Percentiles rank a stretch among this genome's conserved stretches.
Conservation (phyloP, 2,329 filamentous ascomycete species). For the Phaeoacremonium minimum region DNA sequence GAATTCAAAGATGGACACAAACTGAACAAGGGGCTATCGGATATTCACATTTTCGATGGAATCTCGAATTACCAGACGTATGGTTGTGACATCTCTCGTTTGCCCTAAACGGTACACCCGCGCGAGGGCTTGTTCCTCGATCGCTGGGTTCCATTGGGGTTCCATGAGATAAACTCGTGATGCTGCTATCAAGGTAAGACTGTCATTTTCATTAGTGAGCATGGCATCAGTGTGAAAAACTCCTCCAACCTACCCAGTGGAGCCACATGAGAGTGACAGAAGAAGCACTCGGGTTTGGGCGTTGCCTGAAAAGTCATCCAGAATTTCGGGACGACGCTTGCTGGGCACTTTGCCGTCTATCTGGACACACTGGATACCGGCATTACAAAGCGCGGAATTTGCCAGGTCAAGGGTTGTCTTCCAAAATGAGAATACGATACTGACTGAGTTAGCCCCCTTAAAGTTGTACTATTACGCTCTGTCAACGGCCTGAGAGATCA, state of each 20-base stretch:
- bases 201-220: neutral
- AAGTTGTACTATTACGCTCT: neutral
- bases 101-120: constrained; percentile 1
- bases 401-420: constrained; percentile 2
- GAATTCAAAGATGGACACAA: neutral
- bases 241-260: constrained; percentile 1
- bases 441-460: neutral
- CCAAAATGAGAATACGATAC: constrained; percentile 4
- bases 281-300: neutral
- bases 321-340: neutral
- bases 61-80: neutral
- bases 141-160: constrained; percentile 1
- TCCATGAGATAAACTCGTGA: constrained; percentile 2
- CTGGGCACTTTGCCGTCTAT: neutral
- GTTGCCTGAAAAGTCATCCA: neutral
- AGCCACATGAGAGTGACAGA: constrained; percentile 1
- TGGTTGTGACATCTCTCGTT: neutral
- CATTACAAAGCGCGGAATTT: neutral
- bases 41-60: constrained; percentile 1
- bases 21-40: no score
- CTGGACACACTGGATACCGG: neutral
- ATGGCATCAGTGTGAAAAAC: neutral
- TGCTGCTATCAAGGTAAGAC: constrained; percentile 1
- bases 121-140: constrained; percentile 2
- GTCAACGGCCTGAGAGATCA: no score